Evolutionary conservation across 1,139 yeast species (phyloP).

Genomic region (Zhuliangozyma blackwelliae): DNA sequence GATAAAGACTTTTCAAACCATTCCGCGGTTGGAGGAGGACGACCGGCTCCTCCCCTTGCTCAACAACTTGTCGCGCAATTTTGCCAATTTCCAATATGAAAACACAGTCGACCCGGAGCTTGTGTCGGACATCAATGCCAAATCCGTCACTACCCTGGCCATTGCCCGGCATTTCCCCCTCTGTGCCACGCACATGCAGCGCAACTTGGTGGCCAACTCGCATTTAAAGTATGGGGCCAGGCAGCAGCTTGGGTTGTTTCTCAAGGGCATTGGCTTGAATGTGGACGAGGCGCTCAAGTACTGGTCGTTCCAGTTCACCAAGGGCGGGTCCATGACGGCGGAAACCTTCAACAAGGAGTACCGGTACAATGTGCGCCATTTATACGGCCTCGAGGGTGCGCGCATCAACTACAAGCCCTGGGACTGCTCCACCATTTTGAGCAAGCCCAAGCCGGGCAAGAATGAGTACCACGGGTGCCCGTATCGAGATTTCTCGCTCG

Average conservation of each 20-base stretch:
- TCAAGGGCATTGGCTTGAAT: slow-evolving; percentile 83
- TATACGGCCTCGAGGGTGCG: slow-evolving; percentile 89
- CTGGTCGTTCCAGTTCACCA: slow-evolving; percentile 75
- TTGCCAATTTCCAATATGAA: slow-evolving; percentile 55
- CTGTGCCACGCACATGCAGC: slow-evolving; percentile 71
- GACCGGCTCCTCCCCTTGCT: slow-evolving; percentile 82
- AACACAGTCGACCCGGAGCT: slow-evolving; percentile 26
- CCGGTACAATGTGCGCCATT: slow-evolving; percentile 80
- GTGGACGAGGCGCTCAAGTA: slow-evolving; percentile 86
- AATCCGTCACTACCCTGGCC: slow-evolving; percentile 52
- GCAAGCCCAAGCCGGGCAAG: slow-evolving; percentile 67
- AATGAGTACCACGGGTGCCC: slow-evolving; percentile 92
- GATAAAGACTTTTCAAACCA: slow-evolving; percentile 65
- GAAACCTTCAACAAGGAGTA: slow-evolving; percentile 87
- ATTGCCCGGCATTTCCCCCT: slow-evolving; percentile 72
- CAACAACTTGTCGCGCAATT: slow-evolving; percentile 73
- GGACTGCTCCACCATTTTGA: slow-evolving; percentile 75
- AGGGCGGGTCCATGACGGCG: slow-evolving; percentile 44
- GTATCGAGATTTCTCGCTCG: slow-evolving; percentile 68
- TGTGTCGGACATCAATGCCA: slow-evolving; percentile 58
- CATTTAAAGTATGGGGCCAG: slow-evolving; percentile 84
- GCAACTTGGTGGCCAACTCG: slow-evolving; percentile 51
- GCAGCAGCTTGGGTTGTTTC: slow-evolving; percentile 76
- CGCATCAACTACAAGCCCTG: slow-evolving; percentile 81
- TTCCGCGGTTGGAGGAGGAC: slow-evolving; percentile 88